These are phyloP conservation scores for Alternaria novae-zelandiae DNA, from an alignment of 2,329 filamentous ascomycete genomes.

Conservation along the genomic window DNA sequence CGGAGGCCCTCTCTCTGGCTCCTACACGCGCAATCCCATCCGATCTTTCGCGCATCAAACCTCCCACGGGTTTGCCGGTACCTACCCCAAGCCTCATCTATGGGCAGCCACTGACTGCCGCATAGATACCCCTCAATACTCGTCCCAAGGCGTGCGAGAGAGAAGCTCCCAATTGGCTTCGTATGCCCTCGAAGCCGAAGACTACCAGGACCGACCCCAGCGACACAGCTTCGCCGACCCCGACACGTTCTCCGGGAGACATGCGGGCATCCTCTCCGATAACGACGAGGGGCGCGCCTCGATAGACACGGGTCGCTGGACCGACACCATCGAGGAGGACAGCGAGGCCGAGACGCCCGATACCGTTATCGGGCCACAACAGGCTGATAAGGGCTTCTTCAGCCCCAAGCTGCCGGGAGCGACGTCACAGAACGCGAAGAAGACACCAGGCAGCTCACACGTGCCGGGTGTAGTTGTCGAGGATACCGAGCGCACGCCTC, in stretches of 20 bases:
- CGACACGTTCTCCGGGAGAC: constrained; percentile 27
- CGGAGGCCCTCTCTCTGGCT: constrained; percentile 32
- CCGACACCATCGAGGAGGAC: constrained; percentile 66
- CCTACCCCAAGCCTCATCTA: constrained; percentile 12
- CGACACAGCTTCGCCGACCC: constrained; percentile 34
- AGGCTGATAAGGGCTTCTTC: constrained; percentile 29
- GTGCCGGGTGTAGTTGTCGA: constrained; percentile 36
- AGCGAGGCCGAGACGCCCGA: constrained; percentile 64
- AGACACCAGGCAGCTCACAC: background rate
- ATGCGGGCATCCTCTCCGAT: constrained; percentile 21
- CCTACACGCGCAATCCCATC: constrained; percentile 63
- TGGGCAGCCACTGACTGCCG: constrained; percentile 29
- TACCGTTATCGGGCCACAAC: constrained; percentile 33
- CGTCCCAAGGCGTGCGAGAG: constrained; percentile 77
- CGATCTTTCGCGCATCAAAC: constrained; percentile 75
- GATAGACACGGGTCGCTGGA: constrained; percentile 44
- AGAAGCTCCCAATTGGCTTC: constrained; percentile 87
- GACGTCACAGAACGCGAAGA: constrained; percentile 6
- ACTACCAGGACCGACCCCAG: constrained; percentile 37
- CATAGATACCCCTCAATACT: constrained; percentile 75
- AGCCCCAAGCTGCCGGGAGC: constrained; percentile 18
- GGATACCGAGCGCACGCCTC: constrained; percentile 45
- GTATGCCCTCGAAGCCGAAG: constrained; percentile 66
- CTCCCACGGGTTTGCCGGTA: constrained; percentile 66
- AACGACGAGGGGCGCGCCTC: constrained; percentile 34